Evolutionary conservation across 2,329 filamentous ascomycete species (phyloP).

Genomic region (Phialophora macrospora): DNA sequence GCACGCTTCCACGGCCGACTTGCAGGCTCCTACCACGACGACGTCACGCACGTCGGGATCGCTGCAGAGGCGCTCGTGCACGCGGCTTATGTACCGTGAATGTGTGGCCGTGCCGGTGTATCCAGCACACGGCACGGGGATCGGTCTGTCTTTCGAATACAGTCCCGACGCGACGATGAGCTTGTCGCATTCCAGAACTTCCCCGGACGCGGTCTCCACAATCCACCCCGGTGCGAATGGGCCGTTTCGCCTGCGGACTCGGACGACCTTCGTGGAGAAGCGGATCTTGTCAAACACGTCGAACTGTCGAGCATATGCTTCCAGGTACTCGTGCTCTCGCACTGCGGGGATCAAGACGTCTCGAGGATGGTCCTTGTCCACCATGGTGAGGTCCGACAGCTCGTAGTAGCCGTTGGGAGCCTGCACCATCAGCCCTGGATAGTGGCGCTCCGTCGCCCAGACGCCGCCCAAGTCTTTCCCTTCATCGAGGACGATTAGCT

Average conservation of each 20-base stretch:
- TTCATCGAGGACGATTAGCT: constrained; percentile 40
- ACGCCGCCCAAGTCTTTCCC: constrained; percentile 41
- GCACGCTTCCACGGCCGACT: constrained; percentile 22
- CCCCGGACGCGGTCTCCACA: constrained; percentile 31
- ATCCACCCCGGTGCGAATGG: constrained; percentile 38
- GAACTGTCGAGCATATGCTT: constrained; percentile 40
- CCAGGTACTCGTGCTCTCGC: constrained; percentile 41
- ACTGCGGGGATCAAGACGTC: constrained; percentile 41
- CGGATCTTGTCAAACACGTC: constrained; percentile 37
- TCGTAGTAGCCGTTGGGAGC: constrained; percentile 43
- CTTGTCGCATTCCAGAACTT: constrained; percentile 40
- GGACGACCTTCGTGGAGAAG: constrained; percentile 39
- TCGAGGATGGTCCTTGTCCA: constrained; percentile 13
- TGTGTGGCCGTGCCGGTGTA: constrained; percentile 16
- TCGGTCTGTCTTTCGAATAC: constrained; percentile 40
- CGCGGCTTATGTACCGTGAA: constrained; percentile 15
- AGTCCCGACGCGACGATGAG: constrained; percentile 42
- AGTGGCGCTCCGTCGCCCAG: constrained; percentile 41
- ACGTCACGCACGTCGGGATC: constrained; percentile 18
- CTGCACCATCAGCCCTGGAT: constrained; percentile 42
- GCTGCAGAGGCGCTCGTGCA: constrained; percentile 6
- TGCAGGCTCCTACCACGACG: constrained; percentile 22
- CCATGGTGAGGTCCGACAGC: constrained; percentile 41
- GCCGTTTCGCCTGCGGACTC: constrained; percentile 35
- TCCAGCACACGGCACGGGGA: constrained; percentile 13